These are phyloP conservation scores for Nemania serpens DNA, from an alignment of 2,329 filamentous ascomycete genomes.

Conservation along the genomic window DNA sequence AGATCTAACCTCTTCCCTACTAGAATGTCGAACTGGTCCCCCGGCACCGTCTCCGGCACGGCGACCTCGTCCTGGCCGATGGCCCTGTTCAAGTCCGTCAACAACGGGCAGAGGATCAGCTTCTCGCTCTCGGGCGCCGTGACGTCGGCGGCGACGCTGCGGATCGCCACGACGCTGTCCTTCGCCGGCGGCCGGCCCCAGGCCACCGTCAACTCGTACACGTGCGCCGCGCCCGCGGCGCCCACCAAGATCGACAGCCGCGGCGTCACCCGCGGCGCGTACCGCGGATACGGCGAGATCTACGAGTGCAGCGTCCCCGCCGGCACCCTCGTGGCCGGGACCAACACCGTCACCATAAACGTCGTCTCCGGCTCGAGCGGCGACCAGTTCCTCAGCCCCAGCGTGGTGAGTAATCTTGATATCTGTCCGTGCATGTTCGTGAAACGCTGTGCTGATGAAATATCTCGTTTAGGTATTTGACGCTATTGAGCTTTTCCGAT, in stretches of 20 bases:
- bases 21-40: conserved; percentile 32
- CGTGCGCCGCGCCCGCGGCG: conserved; percentile 39
- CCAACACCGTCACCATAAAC: conserved; percentile 59
- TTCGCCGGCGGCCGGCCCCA: conserved; percentile 60
- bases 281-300: conserved; percentile 60
- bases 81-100: conserved; percentile 61
- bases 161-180: conserved; percentile 61
- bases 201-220: conserved; percentile 45
- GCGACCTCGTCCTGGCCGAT: conserved; percentile 57
- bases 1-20: conserved; percentile 47
- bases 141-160: conserved; percentile 52
- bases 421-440: neutral
- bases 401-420: conserved; percentile 42
- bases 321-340: conserved; percentile 54
- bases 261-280: conserved; percentile 62
- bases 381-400: conserved; percentile 54
- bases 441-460: neutral
- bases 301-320: conserved; percentile 58
- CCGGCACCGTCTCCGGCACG: conserved; percentile 53
- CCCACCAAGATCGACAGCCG: conserved; percentile 58
- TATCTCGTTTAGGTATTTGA: conserved; percentile 34
- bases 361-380: conserved; percentile 57
- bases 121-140: conserved; percentile 52
- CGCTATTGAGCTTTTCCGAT: conserved; percentile 41
- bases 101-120: conserved; percentile 39